phyloP scores from a whole-genome alignment of 108 stramenopile genomes.

The Nitzschia sp. region DNA sequence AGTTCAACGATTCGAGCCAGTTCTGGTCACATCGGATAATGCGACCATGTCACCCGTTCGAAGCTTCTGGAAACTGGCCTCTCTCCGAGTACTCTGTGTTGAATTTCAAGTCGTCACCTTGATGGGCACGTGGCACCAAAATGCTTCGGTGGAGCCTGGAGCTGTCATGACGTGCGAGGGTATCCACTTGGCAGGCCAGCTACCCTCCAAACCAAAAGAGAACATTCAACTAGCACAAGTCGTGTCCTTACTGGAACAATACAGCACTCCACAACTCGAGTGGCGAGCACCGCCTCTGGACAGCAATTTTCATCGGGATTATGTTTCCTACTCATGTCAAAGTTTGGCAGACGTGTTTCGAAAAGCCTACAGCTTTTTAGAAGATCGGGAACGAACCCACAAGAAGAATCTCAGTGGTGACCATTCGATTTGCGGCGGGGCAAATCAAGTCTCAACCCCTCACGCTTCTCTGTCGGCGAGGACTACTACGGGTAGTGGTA shows the following conservation, averaged over 20 bases:
- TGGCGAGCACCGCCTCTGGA: background rate
- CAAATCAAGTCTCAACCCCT: background rate
- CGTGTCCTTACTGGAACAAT: background rate
- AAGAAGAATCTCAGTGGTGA: too few relatives aligned
- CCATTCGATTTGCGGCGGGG: background rate
- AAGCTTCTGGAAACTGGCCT: background rate
- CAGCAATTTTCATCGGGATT: background rate
- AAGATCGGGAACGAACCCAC: background rate
- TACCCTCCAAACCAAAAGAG: background rate
- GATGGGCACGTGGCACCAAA: background rate
- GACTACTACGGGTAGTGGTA: background rate
- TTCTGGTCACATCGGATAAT: background rate
- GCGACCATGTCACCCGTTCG: background rate
- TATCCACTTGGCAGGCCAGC: background rate
- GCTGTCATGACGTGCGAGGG: background rate
- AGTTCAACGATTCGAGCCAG: background rate
- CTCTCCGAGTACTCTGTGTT: background rate
- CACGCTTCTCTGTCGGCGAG: too few relatives aligned
- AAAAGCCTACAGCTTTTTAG: background rate
- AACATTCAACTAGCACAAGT: background rate
- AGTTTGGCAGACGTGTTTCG: constrained; percentile 1
- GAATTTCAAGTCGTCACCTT: background rate
- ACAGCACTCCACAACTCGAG: background rate
- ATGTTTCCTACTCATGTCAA: background rate
- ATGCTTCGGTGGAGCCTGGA: background rate